Evolutionary conservation across 1,284 basidiomycete species (phyloP).

Genomic region (Cutaneotrichosporon cavernicola): DNA sequence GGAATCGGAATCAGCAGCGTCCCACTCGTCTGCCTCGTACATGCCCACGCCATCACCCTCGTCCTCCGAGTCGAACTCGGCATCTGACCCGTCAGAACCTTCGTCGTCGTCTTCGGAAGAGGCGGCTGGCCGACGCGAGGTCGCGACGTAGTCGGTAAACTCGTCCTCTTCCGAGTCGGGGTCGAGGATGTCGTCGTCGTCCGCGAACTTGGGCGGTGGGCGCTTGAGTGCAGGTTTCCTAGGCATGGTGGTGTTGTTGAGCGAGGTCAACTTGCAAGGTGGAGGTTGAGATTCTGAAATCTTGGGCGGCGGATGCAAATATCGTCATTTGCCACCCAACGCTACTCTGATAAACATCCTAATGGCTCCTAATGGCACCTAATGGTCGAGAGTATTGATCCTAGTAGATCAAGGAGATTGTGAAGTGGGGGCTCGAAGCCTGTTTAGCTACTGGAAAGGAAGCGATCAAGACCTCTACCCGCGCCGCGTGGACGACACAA

Average conservation of each 20-base stretch:
- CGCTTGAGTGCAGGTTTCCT: conserved; percentile 30
- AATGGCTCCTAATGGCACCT: background rate
- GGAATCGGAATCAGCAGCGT: conserved; percentile 32
- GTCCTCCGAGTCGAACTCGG: conserved; percentile 47
- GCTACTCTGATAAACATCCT: background rate
- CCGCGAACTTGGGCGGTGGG: conserved; percentile 14
- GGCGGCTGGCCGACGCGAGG: conserved; percentile 27
- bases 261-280: background rate
- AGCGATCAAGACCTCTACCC: no score
- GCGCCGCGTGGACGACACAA: no score
- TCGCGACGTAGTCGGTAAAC: conserved; percentile 29
- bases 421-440: no score
- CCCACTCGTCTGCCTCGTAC: conserved; percentile 51
- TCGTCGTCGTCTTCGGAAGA: conserved; percentile 56
- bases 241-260: conserved; percentile 26
- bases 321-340: conserved; percentile 7
- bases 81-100: conserved; percentile 24
- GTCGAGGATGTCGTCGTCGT: conserved; percentile 38
- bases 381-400: no score
- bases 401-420: no score
- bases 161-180: conserved; percentile 51
- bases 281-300: conserved; percentile 9
- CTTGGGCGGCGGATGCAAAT: conserved; percentile 10
- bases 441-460: no score
- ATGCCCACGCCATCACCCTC: conserved; percentile 39